Base-by-base conservation (phyloP, 2,329 filamentous ascomycete genomes). In the Trichoderma semiorbis region DNA sequence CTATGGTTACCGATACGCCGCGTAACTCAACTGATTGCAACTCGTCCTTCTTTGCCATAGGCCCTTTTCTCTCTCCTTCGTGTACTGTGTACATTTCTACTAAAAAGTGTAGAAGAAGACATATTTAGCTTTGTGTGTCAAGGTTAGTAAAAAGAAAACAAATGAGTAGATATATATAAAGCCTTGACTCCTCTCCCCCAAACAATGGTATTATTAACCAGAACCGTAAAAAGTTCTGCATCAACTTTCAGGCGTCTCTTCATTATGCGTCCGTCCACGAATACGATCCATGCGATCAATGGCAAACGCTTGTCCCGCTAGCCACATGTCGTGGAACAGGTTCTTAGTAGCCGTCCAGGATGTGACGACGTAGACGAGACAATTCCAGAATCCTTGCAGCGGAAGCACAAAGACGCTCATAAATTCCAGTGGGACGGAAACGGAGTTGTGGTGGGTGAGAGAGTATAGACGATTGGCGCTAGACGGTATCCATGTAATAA, bases 381-480 rank as follows among this genome's bases (percentile, higher is more conserved):
- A 87, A 78, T 95, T 95, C 91, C 92, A 94, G 76, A 93, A 91
- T 0, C 92, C 93, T 77, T 95, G 92, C 1, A 93, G 83, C 0
- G 92, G 92, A 8, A 95, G 84, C 0, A 94, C 92, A n/a, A 92
- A 83, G 0, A 90, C 88, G 18, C 90, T 89, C 63, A 89, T 85
- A 76, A 91, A 88, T 76, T 92, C 88, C 26, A 95, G 84, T 0
- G 84, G 82, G 64, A 89, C 85, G 4, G 83, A 85, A 1, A 84
- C 80, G 4, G 84, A 64, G 24, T 85, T 80, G 0, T 84, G 81
- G 75, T 90, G 83, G 7, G 87, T 82, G 18, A 92, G 82, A 10
- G 87, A 87, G 80, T 91, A 93, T 18, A 93, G 85, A 2, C 92
- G 85, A 79, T 95, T 94, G 66, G 90, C 85, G 8, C 89, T 91